These are phyloP conservation scores for Blastomyces emzantsi DNA, from an alignment of 2,329 filamentous ascomycete genomes.

Conservation along the genomic window DNA sequence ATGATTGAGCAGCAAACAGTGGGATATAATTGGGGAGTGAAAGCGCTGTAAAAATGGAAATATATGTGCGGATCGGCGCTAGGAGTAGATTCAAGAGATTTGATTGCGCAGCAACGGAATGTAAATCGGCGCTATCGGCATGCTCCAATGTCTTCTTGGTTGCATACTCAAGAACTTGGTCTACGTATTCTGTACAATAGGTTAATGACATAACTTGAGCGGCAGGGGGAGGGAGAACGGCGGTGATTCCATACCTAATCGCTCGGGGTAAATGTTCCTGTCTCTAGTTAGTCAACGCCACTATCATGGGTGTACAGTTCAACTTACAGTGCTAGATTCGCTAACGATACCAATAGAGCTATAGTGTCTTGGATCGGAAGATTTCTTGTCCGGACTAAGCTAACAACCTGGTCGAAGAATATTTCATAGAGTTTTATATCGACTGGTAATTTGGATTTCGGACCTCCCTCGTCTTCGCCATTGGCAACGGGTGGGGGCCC, in stretches of 20 bases:
- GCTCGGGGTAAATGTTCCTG: conserved; percentile 82
- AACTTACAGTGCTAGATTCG: conserved; percentile 70
- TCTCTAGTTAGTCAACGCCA: conserved; percentile 22
- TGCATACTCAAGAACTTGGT: conserved; percentile 86
- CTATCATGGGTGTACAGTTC: neutral
- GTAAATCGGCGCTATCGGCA: conserved; percentile 88
- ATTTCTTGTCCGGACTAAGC: conserved; percentile 81
- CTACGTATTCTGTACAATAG: conserved; percentile 62
- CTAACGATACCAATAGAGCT: conserved; percentile 83
- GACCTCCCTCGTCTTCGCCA: conserved; percentile 24
- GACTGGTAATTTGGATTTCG: conserved; percentile 38
- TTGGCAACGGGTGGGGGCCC: conserved; percentile 24
- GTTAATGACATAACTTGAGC: conserved; percentile 9
- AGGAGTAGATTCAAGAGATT: conserved; percentile 85
- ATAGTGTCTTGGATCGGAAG: conserved; percentile 92
- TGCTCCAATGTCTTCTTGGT: conserved; percentile 79
- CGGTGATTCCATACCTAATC: conserved; percentile 42
- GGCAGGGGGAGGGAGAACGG: neutral
- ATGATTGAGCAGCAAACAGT: conserved; percentile 82
- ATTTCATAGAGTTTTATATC: conserved; percentile 91
- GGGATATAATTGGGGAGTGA: conserved; percentile 87
- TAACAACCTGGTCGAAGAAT: conserved; percentile 93
- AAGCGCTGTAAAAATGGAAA: conserved; percentile 91
- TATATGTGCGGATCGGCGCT: conserved; percentile 79
- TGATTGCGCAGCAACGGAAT: conserved; percentile 77